phyloP scores from a whole-genome alignment of 768 basidiomycete species.

The Pulveroboletus sp. region DNA sequence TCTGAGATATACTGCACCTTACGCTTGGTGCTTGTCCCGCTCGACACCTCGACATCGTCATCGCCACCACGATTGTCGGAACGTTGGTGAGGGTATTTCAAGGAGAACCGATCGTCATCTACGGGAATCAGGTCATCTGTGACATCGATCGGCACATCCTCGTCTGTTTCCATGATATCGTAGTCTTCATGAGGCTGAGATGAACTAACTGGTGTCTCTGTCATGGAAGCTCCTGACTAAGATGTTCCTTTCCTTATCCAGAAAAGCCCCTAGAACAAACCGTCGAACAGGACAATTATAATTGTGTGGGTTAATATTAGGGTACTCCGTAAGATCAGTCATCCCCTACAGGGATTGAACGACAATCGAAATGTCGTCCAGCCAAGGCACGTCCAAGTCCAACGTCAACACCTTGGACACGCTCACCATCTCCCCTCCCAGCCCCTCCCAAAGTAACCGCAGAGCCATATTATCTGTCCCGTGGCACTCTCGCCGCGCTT shows the following conservation, averaged over 20 bases:
- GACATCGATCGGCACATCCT: slow-evolving; percentile 8
- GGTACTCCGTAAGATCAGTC: no score
- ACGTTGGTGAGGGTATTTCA: slow-evolving; percentile 35
- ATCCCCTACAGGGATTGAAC: slow-evolving; percentile 47
- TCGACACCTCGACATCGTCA: background rate
- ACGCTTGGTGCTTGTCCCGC: slow-evolving; percentile 12
- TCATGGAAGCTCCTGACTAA: slow-evolving; percentile 9
- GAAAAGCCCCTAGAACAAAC: background rate
- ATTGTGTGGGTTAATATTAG: no score
- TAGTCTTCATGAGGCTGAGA: slow-evolving; percentile 4
- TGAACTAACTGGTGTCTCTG: background rate
- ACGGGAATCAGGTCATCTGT: slow-evolving; percentile 12
- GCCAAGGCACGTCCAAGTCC: slow-evolving; percentile 61
- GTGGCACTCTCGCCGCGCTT: slow-evolving; percentile 17
- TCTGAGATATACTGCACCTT: slow-evolving; percentile 16
- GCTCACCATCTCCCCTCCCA: slow-evolving; percentile 51
- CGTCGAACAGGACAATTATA: no score
- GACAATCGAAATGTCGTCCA: slow-evolving; percentile 64
- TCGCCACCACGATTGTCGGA: slow-evolving; percentile 13
- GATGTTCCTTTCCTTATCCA: slow-evolving; percentile 1
- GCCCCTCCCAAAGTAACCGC: slow-evolving; percentile 48
- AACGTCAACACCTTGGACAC: slow-evolving; percentile 59
- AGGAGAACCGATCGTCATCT: slow-evolving; percentile 30
- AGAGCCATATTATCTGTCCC: slow-evolving; percentile 48
- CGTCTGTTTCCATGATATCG: slow-evolving; percentile 33